Percentiles rank a stretch among this genome's conserved stretches.
These are phyloP conservation scores for Rubia yunnanensis DNA, from an alignment of 257 asterid genomes.

Conservation along the genomic window DNA sequence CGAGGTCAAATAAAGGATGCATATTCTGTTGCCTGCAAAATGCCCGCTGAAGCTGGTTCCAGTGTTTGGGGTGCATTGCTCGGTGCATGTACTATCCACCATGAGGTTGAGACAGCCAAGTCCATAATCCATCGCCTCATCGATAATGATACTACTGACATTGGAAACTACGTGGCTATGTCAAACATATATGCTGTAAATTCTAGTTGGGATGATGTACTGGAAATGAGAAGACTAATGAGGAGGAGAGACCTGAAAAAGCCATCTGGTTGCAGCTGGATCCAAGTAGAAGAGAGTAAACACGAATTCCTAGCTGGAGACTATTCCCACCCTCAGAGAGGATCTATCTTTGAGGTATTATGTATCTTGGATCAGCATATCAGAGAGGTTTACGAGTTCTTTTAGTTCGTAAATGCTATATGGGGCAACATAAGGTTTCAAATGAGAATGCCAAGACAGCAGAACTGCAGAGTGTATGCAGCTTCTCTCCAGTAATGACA, in stretches of 20 bases:
- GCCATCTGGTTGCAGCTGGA: constrained; percentile 96
- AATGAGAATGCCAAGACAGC: not conserved
- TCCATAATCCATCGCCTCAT: constrained; percentile 40
- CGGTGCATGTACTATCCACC: constrained; percentile 66
- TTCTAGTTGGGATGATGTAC: constrained; percentile 74
- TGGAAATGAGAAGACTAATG: constrained; percentile 65
- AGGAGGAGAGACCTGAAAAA: constrained; percentile 59
- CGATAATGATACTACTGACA: constrained; percentile 31
- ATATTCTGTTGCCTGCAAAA: constrained; percentile 35
- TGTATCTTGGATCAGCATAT: constrained; percentile 50
- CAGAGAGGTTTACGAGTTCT: constrained; percentile 32
- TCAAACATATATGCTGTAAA: constrained; percentile 75
- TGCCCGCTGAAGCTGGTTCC: constrained; percentile 58
- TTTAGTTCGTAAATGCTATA: not conserved
- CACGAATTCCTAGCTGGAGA: constrained; percentile 68
- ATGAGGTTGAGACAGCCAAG: constrained; percentile 49
- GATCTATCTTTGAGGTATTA: constrained; percentile 35
- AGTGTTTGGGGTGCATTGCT: constrained; percentile 68
- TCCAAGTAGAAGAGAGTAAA: constrained; percentile 54
- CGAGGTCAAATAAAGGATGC: constrained; percentile 66
- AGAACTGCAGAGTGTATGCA: not conserved
- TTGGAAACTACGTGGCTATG: constrained; percentile 61
- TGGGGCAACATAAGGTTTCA: not conserved
- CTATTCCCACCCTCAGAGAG: constrained; percentile 50
- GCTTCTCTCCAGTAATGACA: not conserved